Conservation (phyloP, 2,329 filamentous ascomycete genomes). For the Alternaria tenuissima region DNA sequence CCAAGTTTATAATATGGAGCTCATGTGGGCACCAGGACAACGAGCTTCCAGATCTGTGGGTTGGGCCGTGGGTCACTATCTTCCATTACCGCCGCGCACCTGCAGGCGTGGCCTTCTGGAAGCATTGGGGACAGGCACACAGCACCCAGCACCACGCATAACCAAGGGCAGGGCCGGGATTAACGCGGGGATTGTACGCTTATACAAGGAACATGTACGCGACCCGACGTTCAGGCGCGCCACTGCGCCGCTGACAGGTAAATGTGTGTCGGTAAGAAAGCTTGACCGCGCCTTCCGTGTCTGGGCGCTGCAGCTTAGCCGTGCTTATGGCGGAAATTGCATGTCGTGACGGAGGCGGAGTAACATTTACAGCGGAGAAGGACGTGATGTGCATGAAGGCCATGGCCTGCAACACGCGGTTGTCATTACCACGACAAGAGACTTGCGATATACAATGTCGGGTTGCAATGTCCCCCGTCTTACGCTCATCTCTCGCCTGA, state of each 20-base stretch:
- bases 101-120: constrained; percentile 7
- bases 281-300: constrained; percentile 15
- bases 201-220: background rate
- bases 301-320: constrained; percentile 12
- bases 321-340: background rate
- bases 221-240: background rate
- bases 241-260: constrained; percentile 6
- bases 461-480: background rate
- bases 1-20: constrained; percentile 9
- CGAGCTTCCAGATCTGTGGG: constrained; percentile 8
- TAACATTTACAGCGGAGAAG: background rate
- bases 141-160: background rate
- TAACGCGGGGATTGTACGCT: constrained; percentile 15
- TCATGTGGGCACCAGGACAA: constrained; percentile 2
- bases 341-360: background rate
- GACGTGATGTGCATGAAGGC: background rate
- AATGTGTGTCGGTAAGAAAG: constrained; percentile 3
- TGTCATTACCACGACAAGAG: background rate
- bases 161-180: constrained; percentile 8
- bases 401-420: background rate
- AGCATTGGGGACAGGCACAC: constrained; percentile 4
- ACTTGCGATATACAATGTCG: background rate
- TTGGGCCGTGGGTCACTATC: background rate
- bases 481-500: constrained; percentile 7
- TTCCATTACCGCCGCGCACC: background rate